Conservation (phyloP, 192 early-diverging fungal genomes). For the Obelidium mucronatum region DNA sequence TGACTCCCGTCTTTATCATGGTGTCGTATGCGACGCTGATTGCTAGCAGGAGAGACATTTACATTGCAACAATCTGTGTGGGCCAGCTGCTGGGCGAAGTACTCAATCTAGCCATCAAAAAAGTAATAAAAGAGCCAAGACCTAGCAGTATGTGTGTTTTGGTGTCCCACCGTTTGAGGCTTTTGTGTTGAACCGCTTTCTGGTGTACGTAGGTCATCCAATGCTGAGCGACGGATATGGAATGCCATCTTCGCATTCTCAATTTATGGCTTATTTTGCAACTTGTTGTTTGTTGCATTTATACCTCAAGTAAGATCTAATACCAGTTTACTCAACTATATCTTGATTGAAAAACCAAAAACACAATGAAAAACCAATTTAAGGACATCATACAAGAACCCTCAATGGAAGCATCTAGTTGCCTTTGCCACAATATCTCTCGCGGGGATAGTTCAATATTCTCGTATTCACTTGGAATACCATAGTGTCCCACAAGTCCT, state of each 20-base stretch:
- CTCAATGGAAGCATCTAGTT: constrained; percentile 51
- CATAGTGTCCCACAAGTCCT: constrained; percentile 78
- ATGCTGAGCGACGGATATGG: constrained; percentile 79
- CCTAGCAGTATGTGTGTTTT: constrained; percentile 69
- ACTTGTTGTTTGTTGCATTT: constrained; percentile 63
- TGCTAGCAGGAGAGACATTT: constrained; percentile 65
- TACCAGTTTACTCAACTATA: no score
- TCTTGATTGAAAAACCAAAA: no score
- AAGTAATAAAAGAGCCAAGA: constrained; percentile 63
- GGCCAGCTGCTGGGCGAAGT: constrained; percentile 78
- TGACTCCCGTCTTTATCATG: constrained; percentile 72
- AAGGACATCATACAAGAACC: constrained; percentile 18
- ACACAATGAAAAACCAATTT: background rate
- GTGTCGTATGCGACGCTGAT: constrained; percentile 74
- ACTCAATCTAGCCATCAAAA: constrained; percentile 69
- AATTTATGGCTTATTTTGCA: constrained; percentile 82
- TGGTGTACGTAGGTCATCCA: constrained; percentile 24
- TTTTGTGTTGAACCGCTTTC: background rate
- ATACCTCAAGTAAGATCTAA: constrained; percentile 44
- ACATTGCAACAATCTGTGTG: constrained; percentile 62
- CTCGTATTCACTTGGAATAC: constrained; percentile 73
- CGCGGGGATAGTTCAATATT: constrained; percentile 56
- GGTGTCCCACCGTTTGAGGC: background rate
- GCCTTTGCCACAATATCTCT: constrained; percentile 27
- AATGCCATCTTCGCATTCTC: constrained; percentile 85